Base-by-base conservation (phyloP, 371 early-diverging fungal species). In the Mucor saturninus region DNA sequence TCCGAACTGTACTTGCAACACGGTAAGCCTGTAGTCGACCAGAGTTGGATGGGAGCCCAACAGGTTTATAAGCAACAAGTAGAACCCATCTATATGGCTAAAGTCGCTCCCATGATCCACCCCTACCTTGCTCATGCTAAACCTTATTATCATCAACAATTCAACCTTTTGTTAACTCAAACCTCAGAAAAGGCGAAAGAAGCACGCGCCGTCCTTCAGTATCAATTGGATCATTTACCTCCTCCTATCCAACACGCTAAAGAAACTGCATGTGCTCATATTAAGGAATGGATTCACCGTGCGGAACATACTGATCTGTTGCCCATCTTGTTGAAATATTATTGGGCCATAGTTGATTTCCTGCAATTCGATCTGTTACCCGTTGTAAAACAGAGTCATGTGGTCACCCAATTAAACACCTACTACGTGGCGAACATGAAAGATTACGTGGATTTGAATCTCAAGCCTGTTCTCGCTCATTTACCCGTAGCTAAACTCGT, bases 261-360 rank as follows among this genome's bases (percentile, higher is more conserved):
- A 9, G n/a, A 39, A 2, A 21, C 35, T 35, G 35, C 35, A 35
- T 8, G 8, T 6, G 35, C 35, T 6, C 35, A 29, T 4, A 4
- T 65, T 3, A 28, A 32, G 30, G 46, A 39, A 8, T 53, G 53
- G 15, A 48, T 54, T 30, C 14, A 56, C 6, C 42, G 43, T 2
- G 62, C 67, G 4, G 67, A 61, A 31, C 51, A 51, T 2, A 56
- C 58, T 0, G 67, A 67, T n/a, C 4, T 67, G 7, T 10, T 38
- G 3, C 52, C 54, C 11, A 43, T 56, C 9, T 32, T 67, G n/a
- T 13, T 14, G 5, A 29, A 45, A 0, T 14, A 31, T 0, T 56
- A 61, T 28, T 50, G 45, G 35, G 10, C 4, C 0, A 31, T 43
- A 13, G 26, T 59, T 37, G 56, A 61, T 8, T 56, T 65, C 15